phyloP scores from a whole-genome alignment of 2,329 filamentous ascomycete species.

The Elsinoe necatrix region DNA sequence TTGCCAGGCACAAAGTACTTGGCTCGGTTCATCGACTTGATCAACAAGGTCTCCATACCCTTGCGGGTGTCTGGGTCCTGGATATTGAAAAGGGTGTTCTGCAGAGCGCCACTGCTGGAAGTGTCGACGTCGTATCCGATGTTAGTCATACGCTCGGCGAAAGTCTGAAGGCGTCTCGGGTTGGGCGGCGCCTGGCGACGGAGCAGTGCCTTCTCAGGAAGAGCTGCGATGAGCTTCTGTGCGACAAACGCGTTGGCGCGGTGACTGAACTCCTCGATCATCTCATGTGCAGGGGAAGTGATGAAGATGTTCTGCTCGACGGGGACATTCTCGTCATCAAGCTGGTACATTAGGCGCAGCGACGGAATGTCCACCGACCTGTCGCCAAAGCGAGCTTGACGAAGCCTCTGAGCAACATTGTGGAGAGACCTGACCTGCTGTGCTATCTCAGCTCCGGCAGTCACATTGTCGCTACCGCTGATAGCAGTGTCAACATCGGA shows the following conservation, averaged over 20 bases:
- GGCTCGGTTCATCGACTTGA: conserved; percentile 92
- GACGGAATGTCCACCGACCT: conserved; percentile 72
- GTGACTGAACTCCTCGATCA: conserved; percentile 91
- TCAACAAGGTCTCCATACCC: conserved; percentile 91
- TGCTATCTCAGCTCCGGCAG: conserved; percentile 54
- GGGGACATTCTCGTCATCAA: conserved; percentile 96
- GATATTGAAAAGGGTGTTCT: conserved; percentile 91
- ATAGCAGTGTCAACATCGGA: conserved; percentile 79
- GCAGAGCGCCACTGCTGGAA: conserved; percentile 78
- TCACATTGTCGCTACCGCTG: conserved; percentile 50
- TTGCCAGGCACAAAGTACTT: conserved; percentile 89
- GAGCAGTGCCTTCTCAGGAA: conserved; percentile 88
- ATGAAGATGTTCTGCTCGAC: conserved; percentile 96
- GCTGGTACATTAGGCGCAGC: conserved; percentile 79
- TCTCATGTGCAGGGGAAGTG: conserved; percentile 77
- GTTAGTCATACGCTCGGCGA: conserved; percentile 85
- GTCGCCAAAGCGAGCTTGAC: conserved; percentile 68
- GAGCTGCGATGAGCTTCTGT: conserved; percentile 65
- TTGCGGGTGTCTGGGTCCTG: conserved; percentile 83
- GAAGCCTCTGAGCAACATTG: conserved; percentile 79
- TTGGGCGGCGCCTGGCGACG: conserved; percentile 81
- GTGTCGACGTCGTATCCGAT: conserved; percentile 86
- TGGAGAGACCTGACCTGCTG: conserved; percentile 76
- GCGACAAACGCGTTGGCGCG: conserved; percentile 88
- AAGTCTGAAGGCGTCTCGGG: conserved; percentile 76